Evolutionary conservation across 1,139 yeast genomes (phyloP), one percentile per base, ranked within the genome.

Genomic region (Pichia sp.): DNA sequence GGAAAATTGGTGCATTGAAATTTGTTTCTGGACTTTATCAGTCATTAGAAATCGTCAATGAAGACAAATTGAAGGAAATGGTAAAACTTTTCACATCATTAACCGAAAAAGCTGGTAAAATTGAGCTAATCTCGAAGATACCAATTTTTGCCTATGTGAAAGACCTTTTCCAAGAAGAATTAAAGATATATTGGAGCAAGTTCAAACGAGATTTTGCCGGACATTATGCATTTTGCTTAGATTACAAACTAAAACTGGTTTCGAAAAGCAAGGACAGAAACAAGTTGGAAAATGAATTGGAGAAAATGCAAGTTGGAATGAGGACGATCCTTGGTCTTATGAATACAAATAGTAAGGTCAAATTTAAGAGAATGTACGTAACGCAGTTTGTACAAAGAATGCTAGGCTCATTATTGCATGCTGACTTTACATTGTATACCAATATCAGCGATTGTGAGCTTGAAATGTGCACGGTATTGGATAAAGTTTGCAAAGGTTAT

Each of bases 401-500:
- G 50, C 3, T 53, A 5, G 44, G 41, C 13, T 34, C 51, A 1
- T 31, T 55, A 8, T 52, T 23, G 29, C 38, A 36, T 3, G 6
- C 45, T 5, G 36, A 52, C 43, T 50, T 42, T 23, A 29, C 32
- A 6, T 10, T 45, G 4, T 42, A 15, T 26, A 53, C 47, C 3
- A 55, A 55, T 36, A 45, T 53, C 5, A n/a, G 31, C n/a, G 58
- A 55, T 29, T 50, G 56, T 43, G 58, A 55, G 15, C 16, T 8
- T 16, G 54, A 54, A 42, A 32, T 51, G 8, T 16, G 8, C 4
- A 32, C 23, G 8, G 5, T 19, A 16, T n/a, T 52, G 29, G 50
- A 51, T 34, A 8, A 8, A 10, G 7, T 43, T n/a, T 46, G 32
- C 36, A 8, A 8, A 40, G 34, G 30, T 10, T 41, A 41, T 30